Base-by-base conservation (phyloP, 805 yeast species). In the Kregervanrija fluxuum region DNA sequence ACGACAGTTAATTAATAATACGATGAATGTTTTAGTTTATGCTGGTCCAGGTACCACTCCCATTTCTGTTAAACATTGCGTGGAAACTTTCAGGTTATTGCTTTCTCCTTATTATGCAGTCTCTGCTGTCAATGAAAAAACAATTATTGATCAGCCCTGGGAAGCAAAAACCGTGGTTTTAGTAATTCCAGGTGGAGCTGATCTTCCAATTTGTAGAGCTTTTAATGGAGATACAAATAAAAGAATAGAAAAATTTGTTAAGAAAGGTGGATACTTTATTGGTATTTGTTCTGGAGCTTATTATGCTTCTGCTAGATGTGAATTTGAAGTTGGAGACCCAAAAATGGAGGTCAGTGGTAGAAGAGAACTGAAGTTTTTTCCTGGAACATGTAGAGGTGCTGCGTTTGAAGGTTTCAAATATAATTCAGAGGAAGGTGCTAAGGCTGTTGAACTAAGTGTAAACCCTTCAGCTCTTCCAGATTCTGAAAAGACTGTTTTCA, bases 241-340 rank as follows among this genome's bases (percentile, higher is more conserved):
- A 9, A 67, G 70, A 34, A 85, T 88, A 49, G 61, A 66, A 28
- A 77, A 77, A 41, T 88, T 72, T 52, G 88, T 88, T 1, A 69
- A 79, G 30, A 69, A 70, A 44, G 99, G 98, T 30, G 99, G 99
- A 2, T 68, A 70, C 40, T 88, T 69, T 56, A 62, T 91, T 15
- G 99, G 99, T 0, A 78, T 93, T 50, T 93, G 99, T 65, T 93
- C 99, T 9, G 99, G 99, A 37, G 98, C 85, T 0, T 93, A 93
- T 64, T 93, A 78, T 57, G 91, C 82, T 1, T 74, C 90, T 11
- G 63, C 74, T 0, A 64, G 82, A 35, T 81, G 85, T 52, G 97
- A 91, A 57, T 93, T 93, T 60, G 96, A 87, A 54, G 81, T 75
- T 30, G 95, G 93, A 2, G 68, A 78, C 53, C 74, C 78, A 0